These are phyloP conservation scores for Pascua sp. DNA, from an alignment of 1,284 basidiomycete genomes.

Conservation along the genomic window DNA sequence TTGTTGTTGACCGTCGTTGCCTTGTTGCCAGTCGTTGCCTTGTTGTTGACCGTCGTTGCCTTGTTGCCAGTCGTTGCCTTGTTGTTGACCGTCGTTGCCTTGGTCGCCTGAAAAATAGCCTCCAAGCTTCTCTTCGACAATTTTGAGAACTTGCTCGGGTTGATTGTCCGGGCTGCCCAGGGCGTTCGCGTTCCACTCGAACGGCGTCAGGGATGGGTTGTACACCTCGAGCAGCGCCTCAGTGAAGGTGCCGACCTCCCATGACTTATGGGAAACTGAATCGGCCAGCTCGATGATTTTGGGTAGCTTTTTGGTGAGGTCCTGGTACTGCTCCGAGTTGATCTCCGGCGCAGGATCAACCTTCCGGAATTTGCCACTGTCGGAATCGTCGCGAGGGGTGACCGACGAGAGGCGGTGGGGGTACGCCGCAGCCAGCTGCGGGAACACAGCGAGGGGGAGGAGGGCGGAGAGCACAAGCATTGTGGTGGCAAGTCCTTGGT, in stretches of 20 bases:
- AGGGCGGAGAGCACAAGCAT: background rate
- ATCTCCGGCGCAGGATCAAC: slow-evolving; percentile 12
- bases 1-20: slow-evolving; percentile 1
- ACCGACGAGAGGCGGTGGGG: background rate
- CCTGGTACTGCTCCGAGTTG: slow-evolving; percentile 12
- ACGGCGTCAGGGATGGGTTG: slow-evolving; percentile 24
- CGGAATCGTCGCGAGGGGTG: background rate
- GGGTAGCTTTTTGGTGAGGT: slow-evolving; percentile 17
- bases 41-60: background rate
- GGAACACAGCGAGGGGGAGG: background rate
- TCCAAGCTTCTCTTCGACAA: too few relatives aligned
- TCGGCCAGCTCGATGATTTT: slow-evolving; percentile 23
- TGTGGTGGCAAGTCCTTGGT: background rate
- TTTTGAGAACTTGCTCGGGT: background rate
- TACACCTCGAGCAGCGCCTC: slow-evolving; percentile 32
- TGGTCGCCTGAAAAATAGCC: background rate
- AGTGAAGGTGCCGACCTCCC: slow-evolving; percentile 33
- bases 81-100: background rate
- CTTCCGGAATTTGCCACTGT: slow-evolving; percentile 3
- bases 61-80: slow-evolving; percentile 2
- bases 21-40: background rate
- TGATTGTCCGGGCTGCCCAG: background rate
- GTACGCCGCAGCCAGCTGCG: slow-evolving; percentile 9
- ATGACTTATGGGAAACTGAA: slow-evolving; percentile 24
- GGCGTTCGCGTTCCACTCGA: slow-evolving; percentile 16